Base-by-base conservation (phyloP, 345 rosid genomes). In the Moricandia moricandioides region DNA sequence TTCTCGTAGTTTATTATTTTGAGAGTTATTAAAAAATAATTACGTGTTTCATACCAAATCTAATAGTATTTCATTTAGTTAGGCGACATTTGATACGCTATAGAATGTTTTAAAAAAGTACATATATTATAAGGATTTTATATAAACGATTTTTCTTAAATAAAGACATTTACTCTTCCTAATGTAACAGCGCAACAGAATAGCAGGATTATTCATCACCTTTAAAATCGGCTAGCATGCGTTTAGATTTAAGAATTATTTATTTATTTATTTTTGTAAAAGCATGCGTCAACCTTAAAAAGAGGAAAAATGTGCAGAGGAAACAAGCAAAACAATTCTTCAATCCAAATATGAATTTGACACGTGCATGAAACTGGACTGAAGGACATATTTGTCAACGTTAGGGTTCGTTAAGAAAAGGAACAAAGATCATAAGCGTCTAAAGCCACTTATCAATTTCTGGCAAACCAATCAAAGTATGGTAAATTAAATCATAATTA, bases 361-460 rank as follows among this genome's bases (percentile, higher is more conserved):
- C 80, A 77, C 80, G 76, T 77, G 80, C 71, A 70, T 31, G 66
- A 18, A 70, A 37, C 27, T 77, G 60, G 71, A 57, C 12, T 45
- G 12, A 43, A 9, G 47, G 11, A 55, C 40, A 56, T 70, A 2
- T 24, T 29, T 43, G 80, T 70, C 80, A 76, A 70, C 65, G 65
- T 70, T n/a, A 29, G 45, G 26, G 51, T 45, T 70, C 10, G 59
- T 70, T 29, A 8, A 18, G 9, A n/a, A 56, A 62, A 70, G 24
- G 11, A 64, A 24, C 40, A 70, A 77, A 51, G 16, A 40, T 76
- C 60, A 54, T 52, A 70, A 40, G n/a, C 12, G 30, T 34, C 16
- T 66, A 66, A 40, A 30, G 52, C 65, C 45, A 75, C 57, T 69
- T 24, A 62, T 55, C 45, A 8, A 24, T 31, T 56, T 43, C 51